Base-by-base conservation (phyloP, 2,329 filamentous ascomycete genomes). In the Ceratocystiopsis minuta region DNA sequence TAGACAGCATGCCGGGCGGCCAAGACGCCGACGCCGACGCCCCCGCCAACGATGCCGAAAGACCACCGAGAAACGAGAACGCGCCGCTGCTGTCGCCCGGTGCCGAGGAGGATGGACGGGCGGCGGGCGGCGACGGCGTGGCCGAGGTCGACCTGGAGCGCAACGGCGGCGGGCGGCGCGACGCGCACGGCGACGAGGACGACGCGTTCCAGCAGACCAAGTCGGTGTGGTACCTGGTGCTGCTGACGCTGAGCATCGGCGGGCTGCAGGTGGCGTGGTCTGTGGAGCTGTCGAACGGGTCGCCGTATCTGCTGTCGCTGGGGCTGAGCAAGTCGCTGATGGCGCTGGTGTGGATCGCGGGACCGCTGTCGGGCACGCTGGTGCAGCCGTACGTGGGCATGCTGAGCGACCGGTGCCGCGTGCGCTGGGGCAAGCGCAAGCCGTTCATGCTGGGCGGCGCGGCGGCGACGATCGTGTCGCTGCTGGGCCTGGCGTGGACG, bases 261-360 rank as follows among this genome's bases (percentile, higher is more conserved):
- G 88, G 84, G 18, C 65, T 96, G 47, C 88, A 96, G 61, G 81
- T 96, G 51, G 86, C 88, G 24, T 96, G 88, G 88, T 87, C 87
- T 1, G 86, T 94, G 36, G 88, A 96, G 59, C 68, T 94, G 36
- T 93, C 86, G 42, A 88, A 93, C 63, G 87, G 87, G 51, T 94
- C 88, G 41, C 82, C 83, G 6, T 90, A 81, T 54, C 64, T 90
- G 35, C 64, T 88, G 35, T 86, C 82, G 1, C 70, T 90, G 28
- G 83, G 83, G 12, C 68, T 90, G 59, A 85, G 77, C 67, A 87
- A 88, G 62, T 80, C 81, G 34, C 61, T 87, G 36, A 80, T 88
- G 66, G 81, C 83, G 16, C 67, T 87, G 49, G 82, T 88, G 33
- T 90, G 83, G 83, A 83, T 87, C 48, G 81, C 81, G 13, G 82